Conservation (phyloP, 1,284 basidiomycete genomes). For the Caloboletus inedulis region DNA sequence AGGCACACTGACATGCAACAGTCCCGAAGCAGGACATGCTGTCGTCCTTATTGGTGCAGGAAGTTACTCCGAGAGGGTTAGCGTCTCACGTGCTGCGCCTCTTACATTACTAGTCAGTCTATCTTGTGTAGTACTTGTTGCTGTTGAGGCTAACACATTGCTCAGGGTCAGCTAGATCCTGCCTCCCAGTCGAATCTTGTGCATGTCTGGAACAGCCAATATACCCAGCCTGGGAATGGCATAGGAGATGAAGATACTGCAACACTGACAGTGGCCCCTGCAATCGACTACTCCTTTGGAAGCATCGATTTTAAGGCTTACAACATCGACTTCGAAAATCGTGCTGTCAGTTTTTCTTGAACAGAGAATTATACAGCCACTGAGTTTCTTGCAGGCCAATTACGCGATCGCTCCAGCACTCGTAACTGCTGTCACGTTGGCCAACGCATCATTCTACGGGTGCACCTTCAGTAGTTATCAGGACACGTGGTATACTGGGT, state of each 20-base stretch:
- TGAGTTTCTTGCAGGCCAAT: constrained; percentile 42
- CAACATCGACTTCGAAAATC: constrained; percentile 66
- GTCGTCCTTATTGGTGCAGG: constrained; percentile 59
- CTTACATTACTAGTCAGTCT: constrained; percentile 49
- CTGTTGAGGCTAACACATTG: neutral
- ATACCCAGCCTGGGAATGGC: constrained; percentile 40
- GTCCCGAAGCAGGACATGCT: constrained; percentile 39
- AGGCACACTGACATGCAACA: constrained; percentile 19
- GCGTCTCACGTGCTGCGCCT: constrained; percentile 52
- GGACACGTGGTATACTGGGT: constrained; percentile 66
- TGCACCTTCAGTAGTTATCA: constrained; percentile 62
- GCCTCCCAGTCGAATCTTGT: constrained; percentile 48
- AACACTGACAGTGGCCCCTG: constrained; percentile 51
- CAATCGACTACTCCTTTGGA: constrained; percentile 50
- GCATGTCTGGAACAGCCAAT: constrained; percentile 49
- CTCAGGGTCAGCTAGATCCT: constrained; percentile 51
- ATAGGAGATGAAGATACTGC: constrained; percentile 54
- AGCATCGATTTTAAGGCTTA: constrained; percentile 60
- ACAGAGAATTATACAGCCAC: neutral
- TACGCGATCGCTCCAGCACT: constrained; percentile 58
- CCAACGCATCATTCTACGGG: constrained; percentile 67
- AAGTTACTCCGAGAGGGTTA: constrained; percentile 60
- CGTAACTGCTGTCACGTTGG: constrained; percentile 56
- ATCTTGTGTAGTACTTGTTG: neutral
- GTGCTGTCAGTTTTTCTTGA: constrained; percentile 44